phyloP scores from a whole-genome alignment of 371 early-diverging fungal species.

The Enteropsectra breve region DNA sequence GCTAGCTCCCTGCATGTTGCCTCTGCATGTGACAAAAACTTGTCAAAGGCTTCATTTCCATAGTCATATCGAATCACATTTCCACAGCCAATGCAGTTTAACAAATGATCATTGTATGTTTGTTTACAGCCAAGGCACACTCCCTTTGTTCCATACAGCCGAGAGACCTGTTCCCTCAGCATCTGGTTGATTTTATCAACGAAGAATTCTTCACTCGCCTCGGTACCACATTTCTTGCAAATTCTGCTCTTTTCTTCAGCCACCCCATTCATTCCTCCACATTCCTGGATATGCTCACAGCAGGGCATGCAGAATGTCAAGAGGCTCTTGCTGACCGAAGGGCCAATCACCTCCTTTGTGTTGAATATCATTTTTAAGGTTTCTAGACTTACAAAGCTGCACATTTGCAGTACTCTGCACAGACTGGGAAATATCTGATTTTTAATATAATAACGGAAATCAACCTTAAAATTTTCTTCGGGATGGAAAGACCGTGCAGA shows the following conservation, averaged over 20 bases:
- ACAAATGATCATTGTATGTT: neutral
- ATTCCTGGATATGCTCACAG: slow-evolving; percentile 48
- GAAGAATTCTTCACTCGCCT: slow-evolving; percentile 33
- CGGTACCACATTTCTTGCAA: slow-evolving; percentile 47
- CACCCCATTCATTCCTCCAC: neutral
- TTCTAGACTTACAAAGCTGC: slow-evolving; percentile 13
- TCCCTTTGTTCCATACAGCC: slow-evolving; percentile 25
- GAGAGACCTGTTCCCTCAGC: slow-evolving; percentile 32
- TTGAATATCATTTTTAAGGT: slow-evolving; percentile 41
- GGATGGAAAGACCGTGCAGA: slow-evolving; percentile 76
- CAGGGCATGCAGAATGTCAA: slow-evolving; percentile 49
- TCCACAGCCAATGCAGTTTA: slow-evolving; percentile 39
- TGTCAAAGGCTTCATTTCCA: slow-evolving; percentile 50
- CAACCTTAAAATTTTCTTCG: slow-evolving; percentile 65
- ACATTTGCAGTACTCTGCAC: slow-evolving; percentile 22
- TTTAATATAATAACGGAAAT: slow-evolving; percentile 84
- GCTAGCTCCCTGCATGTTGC: slow-evolving; percentile 12
- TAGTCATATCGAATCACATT: slow-evolving; percentile 12
- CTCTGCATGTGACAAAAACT: slow-evolving; percentile 17
- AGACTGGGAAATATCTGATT: slow-evolving; percentile 89
- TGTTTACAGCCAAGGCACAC: slow-evolving; percentile 42
- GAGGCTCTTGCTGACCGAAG: neutral
- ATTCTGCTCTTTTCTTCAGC: neutral
- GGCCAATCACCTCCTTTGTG: neutral
- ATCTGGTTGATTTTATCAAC: slow-evolving; percentile 27